Conservation (phyloP, 2,329 filamentous ascomycete species). For the Leptoxyphium fumago region DNA sequence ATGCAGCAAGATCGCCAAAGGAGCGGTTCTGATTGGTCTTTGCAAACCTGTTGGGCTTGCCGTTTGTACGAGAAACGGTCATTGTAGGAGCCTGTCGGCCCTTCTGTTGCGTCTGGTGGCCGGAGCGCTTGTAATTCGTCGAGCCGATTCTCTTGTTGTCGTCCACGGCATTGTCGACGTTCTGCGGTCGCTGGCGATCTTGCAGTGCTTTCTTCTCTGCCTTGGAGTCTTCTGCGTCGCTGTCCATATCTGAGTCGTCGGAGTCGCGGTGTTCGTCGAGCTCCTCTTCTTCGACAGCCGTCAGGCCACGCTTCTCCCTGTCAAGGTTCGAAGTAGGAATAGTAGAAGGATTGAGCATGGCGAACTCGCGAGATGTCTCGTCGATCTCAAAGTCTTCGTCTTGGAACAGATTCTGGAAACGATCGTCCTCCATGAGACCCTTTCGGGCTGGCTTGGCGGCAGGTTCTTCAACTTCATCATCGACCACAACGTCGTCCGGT, state of each 20-base stretch:
- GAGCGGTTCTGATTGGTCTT: slow-evolving; percentile 36
- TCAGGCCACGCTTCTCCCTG: slow-evolving; percentile 35
- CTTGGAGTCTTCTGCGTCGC: slow-evolving; percentile 12
- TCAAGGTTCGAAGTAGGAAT: slow-evolving; percentile 22
- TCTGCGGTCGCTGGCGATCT: slow-evolving; percentile 18
- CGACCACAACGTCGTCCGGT: slow-evolving; percentile 16
- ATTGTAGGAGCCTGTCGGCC: slow-evolving; percentile 32
- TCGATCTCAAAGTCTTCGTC: slow-evolving; percentile 89
- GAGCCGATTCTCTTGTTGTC: slow-evolving; percentile 47
- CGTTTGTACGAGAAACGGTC: slow-evolving; percentile 39
- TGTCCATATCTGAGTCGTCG: slow-evolving; percentile 27
- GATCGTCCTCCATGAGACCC: slow-evolving; percentile 61
- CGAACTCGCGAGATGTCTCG: slow-evolving; percentile 76
- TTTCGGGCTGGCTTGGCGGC: slow-evolving; percentile 3
- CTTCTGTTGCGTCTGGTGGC: slow-evolving; percentile 27
- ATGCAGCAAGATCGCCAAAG: slow-evolving; percentile 41
- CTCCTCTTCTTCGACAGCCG: slow-evolving; percentile 45
- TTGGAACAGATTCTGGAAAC: slow-evolving; percentile 80
- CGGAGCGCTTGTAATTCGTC: slow-evolving; percentile 46
- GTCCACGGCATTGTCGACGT: slow-evolving; percentile 21
- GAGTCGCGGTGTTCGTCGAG: slow-evolving; percentile 27
- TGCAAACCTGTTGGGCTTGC: slow-evolving; percentile 18
- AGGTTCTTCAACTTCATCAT: slow-evolving; percentile 16
- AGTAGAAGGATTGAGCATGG: slow-evolving; percentile 77
- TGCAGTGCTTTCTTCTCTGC: slow-evolving; percentile 10